Conservation (phyloP, 148 eudicot genomes). For the Gaultheria prostrata region DNA sequence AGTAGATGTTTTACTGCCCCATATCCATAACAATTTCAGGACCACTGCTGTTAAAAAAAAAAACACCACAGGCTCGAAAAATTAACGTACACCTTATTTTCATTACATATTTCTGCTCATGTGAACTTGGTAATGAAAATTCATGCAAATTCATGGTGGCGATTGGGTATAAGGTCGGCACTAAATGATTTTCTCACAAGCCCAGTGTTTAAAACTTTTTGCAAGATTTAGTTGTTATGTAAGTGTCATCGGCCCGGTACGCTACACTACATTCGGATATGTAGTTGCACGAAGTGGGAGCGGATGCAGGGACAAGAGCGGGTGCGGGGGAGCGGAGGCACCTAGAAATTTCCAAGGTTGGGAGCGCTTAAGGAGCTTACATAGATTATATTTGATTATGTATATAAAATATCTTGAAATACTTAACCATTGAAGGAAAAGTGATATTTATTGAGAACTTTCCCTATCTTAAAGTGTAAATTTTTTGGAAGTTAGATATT, state of each 20-base stretch:
- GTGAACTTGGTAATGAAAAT: conserved; percentile 1
- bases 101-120: background rate
- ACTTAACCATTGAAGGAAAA: too few relatives aligned
- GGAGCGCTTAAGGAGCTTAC: too few relatives aligned
- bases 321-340: too few relatives aligned
- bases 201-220: background rate
- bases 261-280: background rate
- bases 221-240: background rate
- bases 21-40: background rate
- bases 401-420: too few relatives aligned
- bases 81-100: background rate
- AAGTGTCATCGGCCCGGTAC: background rate
- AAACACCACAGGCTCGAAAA: background rate
- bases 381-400: too few relatives aligned
- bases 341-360: too few relatives aligned
- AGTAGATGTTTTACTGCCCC: background rate
- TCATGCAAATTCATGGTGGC: background rate
- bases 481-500: too few relatives aligned
- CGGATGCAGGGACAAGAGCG: too few relatives aligned
- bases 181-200: background rate
- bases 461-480: too few relatives aligned
- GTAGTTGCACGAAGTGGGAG: too few relatives aligned
- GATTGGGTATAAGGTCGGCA: background rate
- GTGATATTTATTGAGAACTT: too few relatives aligned
- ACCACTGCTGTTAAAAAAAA: too few relatives aligned